Evolutionary conservation across 176 grass and related monocot genomes (phyloP).

Genomic region (Oropetium thomaeum): DNA sequence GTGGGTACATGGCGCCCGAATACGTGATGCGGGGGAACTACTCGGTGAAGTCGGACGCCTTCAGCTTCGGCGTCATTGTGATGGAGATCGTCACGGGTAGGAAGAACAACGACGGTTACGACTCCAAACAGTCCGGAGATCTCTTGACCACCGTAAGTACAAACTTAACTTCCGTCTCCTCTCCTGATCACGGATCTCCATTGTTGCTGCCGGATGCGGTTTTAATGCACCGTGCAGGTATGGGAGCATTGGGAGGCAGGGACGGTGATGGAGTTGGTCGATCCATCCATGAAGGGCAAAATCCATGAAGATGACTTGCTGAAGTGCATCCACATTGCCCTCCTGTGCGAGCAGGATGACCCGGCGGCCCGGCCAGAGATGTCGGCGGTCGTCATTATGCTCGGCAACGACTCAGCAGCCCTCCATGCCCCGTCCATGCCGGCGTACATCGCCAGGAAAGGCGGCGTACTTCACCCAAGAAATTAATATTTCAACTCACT

Average conservation of each 20-base stretch:
- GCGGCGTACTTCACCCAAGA: too few species aligned
- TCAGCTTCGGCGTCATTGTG: conserved; percentile 57
- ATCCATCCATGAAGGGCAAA: background rate
- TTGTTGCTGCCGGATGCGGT: too few species aligned
- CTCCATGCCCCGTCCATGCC: background rate
- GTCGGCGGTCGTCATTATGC: conserved; percentile 39
- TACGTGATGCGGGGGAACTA: conserved; percentile 54
- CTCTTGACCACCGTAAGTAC: conserved; percentile 37
- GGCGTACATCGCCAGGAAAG: background rate
- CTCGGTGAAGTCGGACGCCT: conserved; percentile 53
- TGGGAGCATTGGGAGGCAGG: conserved; percentile 26
- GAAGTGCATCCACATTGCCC: conserved; percentile 25
- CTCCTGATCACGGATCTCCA: too few species aligned
- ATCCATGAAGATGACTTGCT: background rate
- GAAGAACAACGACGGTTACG: conserved; percentile 24
- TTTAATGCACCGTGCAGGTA: background rate
- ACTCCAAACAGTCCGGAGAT: background rate
- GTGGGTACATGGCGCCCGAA: conserved; percentile 49
- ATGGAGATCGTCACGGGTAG: conserved; percentile 55
- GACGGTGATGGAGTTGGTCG: background rate
- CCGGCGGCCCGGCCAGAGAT: conserved; percentile 27
- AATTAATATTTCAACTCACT: too few species aligned
- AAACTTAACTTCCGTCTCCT: background rate
- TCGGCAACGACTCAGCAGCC: conserved; percentile 1
- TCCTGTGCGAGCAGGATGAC: conserved; percentile 45